phyloP scores from a whole-genome alignment of 768 basidiomycete species.

The Boletus reticuloceps region DNA sequence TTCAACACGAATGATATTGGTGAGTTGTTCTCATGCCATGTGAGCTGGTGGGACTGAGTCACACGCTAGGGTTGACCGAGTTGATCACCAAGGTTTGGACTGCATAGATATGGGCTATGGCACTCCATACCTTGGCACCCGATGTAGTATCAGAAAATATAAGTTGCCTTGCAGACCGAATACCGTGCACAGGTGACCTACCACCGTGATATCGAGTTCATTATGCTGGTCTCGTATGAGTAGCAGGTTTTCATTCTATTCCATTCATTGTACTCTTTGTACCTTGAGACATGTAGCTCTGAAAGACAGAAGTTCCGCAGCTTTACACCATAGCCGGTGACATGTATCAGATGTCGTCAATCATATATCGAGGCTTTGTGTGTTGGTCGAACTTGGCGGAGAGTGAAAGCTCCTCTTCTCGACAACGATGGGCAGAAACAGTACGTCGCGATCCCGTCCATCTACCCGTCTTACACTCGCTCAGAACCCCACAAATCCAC shows the following conservation, averaged over 20 bases:
- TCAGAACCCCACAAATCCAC: constrained; percentile 24
- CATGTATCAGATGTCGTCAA: too few relatives aligned
- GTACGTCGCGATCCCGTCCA: constrained; percentile 14
- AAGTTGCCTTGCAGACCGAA: neutral
- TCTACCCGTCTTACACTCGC: neutral
- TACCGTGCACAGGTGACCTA: too few relatives aligned
- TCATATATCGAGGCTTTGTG: too few relatives aligned
- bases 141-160: neutral
- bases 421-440: constrained; percentile 31
- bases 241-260: too few relatives aligned
- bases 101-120: constrained; percentile 43
- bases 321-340: too few relatives aligned
- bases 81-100: constrained; percentile 80
- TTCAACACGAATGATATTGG: constrained; percentile 99
- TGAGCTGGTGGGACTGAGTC: neutral
- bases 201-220: too few relatives aligned
- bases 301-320: too few relatives aligned
- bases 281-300: too few relatives aligned
- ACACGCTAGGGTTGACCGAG: constrained; percentile 71
- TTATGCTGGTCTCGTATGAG: too few relatives aligned
- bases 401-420: constrained; percentile 22
- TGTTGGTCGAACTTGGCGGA: constrained; percentile 26
- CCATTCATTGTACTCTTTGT: too few relatives aligned
- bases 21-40: constrained; percentile 37
- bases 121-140: neutral